Evolutionary conservation across 306 rosid genomes (phyloP), one percentile per base, ranked within the genome.

Genomic region (Cyclanthera cordifolia): DNA sequence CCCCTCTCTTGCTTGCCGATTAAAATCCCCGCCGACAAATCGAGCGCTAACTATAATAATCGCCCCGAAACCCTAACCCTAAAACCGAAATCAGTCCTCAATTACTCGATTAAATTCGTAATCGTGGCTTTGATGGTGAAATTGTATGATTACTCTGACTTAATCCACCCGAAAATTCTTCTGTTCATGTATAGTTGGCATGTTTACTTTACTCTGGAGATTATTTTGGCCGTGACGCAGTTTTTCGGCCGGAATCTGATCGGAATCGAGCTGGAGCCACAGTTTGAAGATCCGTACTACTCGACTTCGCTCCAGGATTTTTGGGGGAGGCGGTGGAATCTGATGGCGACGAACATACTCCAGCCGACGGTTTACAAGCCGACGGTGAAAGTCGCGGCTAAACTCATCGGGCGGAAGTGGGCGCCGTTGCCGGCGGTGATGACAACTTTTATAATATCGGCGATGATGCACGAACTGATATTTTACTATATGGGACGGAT

Each of bases 251-350:
- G 73, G 73, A 19, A 43, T 43, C 20, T 69, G 9, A 15, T 85
- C 19, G 84, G 87, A 21, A 19, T 83, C 41, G 84, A 90, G 72
- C 81, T 85, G 1, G 90, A 87, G 59, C 96, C 91, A 6, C 88
- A 82, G 25, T 87, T 87, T 81, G 75, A 82, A 0, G 75, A 83
- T 15, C 94, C 97, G 3, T 52, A 88, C 10, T 72, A 75, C 3
- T 81, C 95, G 1, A 79, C 93, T 9, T 90, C 95, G 19, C 82
- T 88, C 0, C 97, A 88, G 49, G 86, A 90, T 48, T 90, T 88
- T 27, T 88, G 97, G 97, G 87, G 93, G 0, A 72, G 82, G 41
- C 74, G 97, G 28, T 90, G 97, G 97, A 90, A 88, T 65, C 90
- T 88, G 58, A 82, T 80, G 82, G 95, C 84, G 7, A 79, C 85